A percentile compares a stretch with the other conserved stretches of the same genome.
phyloP scores from a whole-genome alignment of 495 filamentous ascomycete genomes.

The Penicillium atrosanguineum region DNA sequence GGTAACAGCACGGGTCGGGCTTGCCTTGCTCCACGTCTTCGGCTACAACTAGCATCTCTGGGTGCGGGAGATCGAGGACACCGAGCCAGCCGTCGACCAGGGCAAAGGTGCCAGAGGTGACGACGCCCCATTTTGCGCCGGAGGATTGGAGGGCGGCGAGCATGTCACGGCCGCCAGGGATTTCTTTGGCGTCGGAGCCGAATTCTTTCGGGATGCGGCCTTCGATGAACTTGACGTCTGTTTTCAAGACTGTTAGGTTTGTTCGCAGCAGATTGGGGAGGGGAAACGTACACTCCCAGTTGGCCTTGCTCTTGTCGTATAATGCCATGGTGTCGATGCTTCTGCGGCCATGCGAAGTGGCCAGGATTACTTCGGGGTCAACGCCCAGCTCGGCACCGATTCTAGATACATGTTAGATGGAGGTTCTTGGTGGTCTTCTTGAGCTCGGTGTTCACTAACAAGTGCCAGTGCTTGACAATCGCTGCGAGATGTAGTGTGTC shows the following conservation, averaged over 20 bases:
- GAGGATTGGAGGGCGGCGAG: slow-evolving; percentile 56
- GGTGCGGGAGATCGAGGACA: slow-evolving; percentile 70
- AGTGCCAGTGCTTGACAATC: slow-evolving; percentile 89
- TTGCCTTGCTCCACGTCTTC: slow-evolving; percentile 86
- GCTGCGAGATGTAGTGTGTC: slow-evolving; percentile 47
- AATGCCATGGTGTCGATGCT: slow-evolving; percentile 76
- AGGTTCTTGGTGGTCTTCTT: background rate
- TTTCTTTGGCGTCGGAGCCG: slow-evolving; percentile 75
- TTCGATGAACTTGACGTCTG: slow-evolving; percentile 80
- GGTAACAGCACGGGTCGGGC: slow-evolving; percentile 80
- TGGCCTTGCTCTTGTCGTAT: slow-evolving; percentile 77
- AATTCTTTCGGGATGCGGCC: slow-evolving; percentile 70
- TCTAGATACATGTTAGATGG: slow-evolving; percentile 37
- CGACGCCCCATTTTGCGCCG: slow-evolving; percentile 79
- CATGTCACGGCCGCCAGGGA: slow-evolving; percentile 64
- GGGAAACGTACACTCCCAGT: slow-evolving; percentile 75
- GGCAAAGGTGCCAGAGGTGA: slow-evolving; percentile 82
- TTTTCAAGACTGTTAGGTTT: background rate
- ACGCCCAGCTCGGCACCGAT: slow-evolving; percentile 81
- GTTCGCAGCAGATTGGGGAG: background rate
- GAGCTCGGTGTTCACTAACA: slow-evolving; percentile 47
- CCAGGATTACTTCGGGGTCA: slow-evolving; percentile 74
- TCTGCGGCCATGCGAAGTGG: slow-evolving; percentile 84
- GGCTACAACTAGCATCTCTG: slow-evolving; percentile 73
- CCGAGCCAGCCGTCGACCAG: slow-evolving; percentile 85